Percentiles rank a stretch among this genome's conserved stretches.
phyloP scores from a whole-genome alignment of 108 stramenopile genomes.

The Fragilaria crotonensis region DNA sequence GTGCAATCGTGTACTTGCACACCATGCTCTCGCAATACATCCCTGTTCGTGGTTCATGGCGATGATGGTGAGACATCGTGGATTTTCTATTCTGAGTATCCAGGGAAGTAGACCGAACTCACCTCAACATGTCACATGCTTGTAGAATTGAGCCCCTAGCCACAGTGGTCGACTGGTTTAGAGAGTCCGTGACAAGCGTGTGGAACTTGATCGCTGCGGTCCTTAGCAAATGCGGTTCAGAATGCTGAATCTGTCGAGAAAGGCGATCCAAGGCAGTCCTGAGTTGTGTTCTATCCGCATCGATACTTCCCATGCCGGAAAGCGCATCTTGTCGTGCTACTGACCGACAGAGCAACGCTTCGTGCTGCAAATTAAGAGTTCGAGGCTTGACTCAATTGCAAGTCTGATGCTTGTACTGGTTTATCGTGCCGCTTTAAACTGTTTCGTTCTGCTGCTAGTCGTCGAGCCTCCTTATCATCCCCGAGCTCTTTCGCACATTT shows the following conservation, averaged over 20 bases:
- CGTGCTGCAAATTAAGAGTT: not conserved
- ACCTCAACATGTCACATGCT: not conserved
- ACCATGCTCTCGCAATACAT: not conserved
- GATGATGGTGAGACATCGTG: too few relatives aligned
- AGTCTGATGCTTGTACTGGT: not conserved
- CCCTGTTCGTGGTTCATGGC: not conserved
- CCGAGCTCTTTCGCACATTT: conserved; percentile 54
- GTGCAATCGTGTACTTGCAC: too few relatives aligned
- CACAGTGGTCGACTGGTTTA: not conserved
- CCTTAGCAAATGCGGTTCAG: not conserved
- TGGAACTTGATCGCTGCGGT: not conserved
- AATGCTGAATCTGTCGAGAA: not conserved
- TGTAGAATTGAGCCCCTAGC: not conserved
- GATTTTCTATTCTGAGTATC: not conserved
- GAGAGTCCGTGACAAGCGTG: not conserved
- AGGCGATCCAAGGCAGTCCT: not conserved
- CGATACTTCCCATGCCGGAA: not conserved
- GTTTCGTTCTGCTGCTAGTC: conserved; percentile 22
- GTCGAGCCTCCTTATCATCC: conserved; percentile 22
- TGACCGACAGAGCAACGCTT: not conserved
- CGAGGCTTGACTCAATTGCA: not conserved
- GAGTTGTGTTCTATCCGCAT: not conserved
- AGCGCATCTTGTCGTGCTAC: not conserved
- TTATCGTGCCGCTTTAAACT: conserved; percentile 15
- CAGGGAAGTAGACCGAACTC: not conserved